A percentile compares a stretch with the other conserved stretches of the same genome.
phyloP scores from a whole-genome alignment of 2,329 filamentous ascomycete species.

The Xylaria hypoxylon region DNA sequence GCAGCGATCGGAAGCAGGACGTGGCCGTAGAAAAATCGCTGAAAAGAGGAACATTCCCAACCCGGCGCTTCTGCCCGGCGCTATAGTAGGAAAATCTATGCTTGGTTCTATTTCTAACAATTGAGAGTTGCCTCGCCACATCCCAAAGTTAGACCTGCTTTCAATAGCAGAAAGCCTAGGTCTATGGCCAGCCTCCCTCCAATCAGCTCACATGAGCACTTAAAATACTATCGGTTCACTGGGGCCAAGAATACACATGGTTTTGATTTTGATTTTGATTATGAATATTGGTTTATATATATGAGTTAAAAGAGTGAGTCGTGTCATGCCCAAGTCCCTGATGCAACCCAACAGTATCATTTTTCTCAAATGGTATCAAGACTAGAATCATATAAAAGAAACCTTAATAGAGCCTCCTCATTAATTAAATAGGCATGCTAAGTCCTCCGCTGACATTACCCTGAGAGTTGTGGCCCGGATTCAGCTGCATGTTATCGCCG shows the following conservation, averaged over 20 bases:
- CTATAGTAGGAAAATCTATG: not conserved
- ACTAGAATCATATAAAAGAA: conserved; percentile 29
- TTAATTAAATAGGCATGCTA: conserved; percentile 32
- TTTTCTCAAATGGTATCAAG: conserved; percentile 45
- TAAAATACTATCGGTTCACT: not conserved
- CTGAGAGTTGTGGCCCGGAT: conserved; percentile 7
- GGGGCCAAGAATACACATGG: not conserved
- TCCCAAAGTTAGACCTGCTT: not conserved
- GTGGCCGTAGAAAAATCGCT: conserved; percentile 6
- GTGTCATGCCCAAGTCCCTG: conserved; percentile 10
- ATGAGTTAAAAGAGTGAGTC: conserved; percentile 18
- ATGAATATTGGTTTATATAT: conserved; percentile 17
- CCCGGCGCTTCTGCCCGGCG: conserved; percentile 2
- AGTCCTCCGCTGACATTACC: conserved; percentile 17
- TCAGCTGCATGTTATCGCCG: conserved; percentile 23
- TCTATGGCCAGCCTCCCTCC: not conserved
- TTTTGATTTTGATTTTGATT: conserved; percentile 28
- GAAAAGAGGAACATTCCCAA: conserved; percentile 25
- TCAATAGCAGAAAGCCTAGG: not conserved
- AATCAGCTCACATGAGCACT: not conserved
- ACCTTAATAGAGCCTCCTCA: conserved; percentile 6
- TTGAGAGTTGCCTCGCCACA: conserved; percentile 1
- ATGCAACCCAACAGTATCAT: conserved; percentile 6
- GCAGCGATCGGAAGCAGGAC: conserved; percentile 13
- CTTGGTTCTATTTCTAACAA: not conserved